Evolutionary conservation across 2,329 filamentous ascomycete genomes (phyloP).

Genomic region (Talaromyces sp.): DNA sequence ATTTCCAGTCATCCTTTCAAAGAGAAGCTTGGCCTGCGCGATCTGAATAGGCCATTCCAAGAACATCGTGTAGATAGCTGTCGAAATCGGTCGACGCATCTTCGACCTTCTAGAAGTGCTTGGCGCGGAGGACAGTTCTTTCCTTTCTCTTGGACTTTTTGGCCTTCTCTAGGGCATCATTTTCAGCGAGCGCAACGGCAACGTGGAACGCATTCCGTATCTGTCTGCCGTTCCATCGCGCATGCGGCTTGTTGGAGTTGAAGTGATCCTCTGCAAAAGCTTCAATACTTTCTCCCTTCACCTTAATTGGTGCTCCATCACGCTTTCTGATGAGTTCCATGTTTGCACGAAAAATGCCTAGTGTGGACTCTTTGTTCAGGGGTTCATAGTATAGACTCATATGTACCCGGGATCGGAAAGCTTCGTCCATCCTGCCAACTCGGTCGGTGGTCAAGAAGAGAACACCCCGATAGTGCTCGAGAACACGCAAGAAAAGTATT

Average conservation of each 20-base stretch:
- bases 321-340: too few relatives aligned
- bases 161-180: background rate
- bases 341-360: too few relatives aligned
- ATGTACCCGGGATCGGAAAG: conserved; percentile 46
- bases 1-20: too few relatives aligned
- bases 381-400: background rate
- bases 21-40: too few relatives aligned
- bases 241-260: too few relatives aligned
- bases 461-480: conserved; percentile 46
- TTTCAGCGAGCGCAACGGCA: conserved; percentile 22
- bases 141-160: too few relatives aligned
- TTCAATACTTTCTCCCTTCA: background rate
- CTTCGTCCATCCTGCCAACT: conserved; percentile 44
- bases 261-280: background rate
- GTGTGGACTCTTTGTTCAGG: background rate
- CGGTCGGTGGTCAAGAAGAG: conserved; percentile 49
- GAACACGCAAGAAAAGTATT: conserved; percentile 40
- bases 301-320: too few relatives aligned
- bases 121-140: too few relatives aligned
- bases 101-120: too few relatives aligned
- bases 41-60: too few relatives aligned
- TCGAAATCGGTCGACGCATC: too few relatives aligned
- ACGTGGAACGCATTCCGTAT: conserved; percentile 30
- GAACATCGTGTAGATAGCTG: too few relatives aligned
- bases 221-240: conserved; percentile 26